These are phyloP conservation scores for Pseudogymnoascus sp. DNA, from an alignment of 2,329 filamentous ascomycete species.

Conservation along the genomic window DNA sequence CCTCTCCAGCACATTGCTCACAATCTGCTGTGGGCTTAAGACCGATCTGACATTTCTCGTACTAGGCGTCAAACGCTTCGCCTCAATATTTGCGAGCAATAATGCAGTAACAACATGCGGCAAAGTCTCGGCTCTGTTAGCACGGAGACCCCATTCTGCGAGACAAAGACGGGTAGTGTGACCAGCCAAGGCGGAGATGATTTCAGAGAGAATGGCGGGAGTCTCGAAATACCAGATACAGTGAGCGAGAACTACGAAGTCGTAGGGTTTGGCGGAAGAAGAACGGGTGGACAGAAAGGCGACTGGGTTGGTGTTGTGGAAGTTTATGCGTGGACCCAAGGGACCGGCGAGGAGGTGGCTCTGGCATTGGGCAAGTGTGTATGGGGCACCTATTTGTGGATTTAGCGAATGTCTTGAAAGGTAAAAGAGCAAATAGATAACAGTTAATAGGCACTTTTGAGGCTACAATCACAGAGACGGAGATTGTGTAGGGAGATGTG, in stretches of 20 bases:
- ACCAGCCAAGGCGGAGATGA: conserved; percentile 31
- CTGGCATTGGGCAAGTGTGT: conserved; percentile 43
- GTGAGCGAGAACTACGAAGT: conserved; percentile 42
- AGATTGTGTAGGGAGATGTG: neutral
- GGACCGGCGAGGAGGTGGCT: conserved; percentile 32
- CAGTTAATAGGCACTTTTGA: neutral
- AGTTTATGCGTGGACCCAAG: conserved; percentile 37
- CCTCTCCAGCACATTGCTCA: conserved; percentile 24
- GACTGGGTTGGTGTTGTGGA: conserved; percentile 32
- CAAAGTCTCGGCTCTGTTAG: conserved; percentile 30
- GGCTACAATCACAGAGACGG: neutral
- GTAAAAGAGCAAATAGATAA: neutral
- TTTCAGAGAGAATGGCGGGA: conserved; percentile 27
- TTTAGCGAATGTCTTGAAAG: conserved; percentile 1
- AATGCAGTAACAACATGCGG: conserved; percentile 47
- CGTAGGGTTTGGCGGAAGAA: conserved; percentile 27
- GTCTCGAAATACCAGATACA: conserved; percentile 46
- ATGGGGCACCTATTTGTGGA: conserved; percentile 32
- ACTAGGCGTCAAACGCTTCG: conserved; percentile 31
- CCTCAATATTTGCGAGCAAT: conserved; percentile 36
- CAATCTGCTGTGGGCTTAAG: conserved; percentile 36
- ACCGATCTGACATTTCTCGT: conserved; percentile 40
- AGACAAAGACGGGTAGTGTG: conserved; percentile 32
- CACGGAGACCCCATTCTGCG: conserved; percentile 39
- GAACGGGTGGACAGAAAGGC: conserved; percentile 27